Evolutionary conservation across 2,329 filamentous ascomycete genomes (phyloP), one percentile per base, ranked within the genome.

Genomic region (Penicillium sp.): DNA sequence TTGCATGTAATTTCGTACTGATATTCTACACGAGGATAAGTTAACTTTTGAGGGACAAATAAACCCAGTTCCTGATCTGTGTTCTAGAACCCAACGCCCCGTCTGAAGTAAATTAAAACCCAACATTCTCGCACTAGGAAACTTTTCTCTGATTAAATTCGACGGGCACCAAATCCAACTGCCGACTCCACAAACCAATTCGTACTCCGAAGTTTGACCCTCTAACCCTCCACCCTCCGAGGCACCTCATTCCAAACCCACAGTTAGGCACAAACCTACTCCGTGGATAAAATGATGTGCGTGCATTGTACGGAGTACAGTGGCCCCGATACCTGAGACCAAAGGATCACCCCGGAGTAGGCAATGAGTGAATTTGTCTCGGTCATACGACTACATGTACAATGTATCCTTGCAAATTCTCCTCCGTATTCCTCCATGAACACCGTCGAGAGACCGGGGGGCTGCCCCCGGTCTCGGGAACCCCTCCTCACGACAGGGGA

Each of bases 61-160:
- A 41, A 17, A 23, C 15, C 9, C 15, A 37, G 2, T n/a, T 29
- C 21, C 48, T 29, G 27, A 27, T 21, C 4, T n/a, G 25, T n/a
- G 40, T 40, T 57, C 49, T 47, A 53, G 50, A 57, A 53, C 35
- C n/a, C 35, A 33, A 19, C 21, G n/a, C 46, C 53, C 29, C 29
- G 48, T 52, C 40, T 41, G 49, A 53, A 43, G 33, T 57, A 53
- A 41, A 57, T 57, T 53, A 57, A 56, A 7, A 13, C 31, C 10
- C 4, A 27, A 10, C 10, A 21, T 35, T 19, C 33, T 13, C 29
- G 19, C 13, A 31, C 25, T 21, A 33, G 50, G 21, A 27, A 56
- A 51, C 19, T 41, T 33, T 51, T 10, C 7, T 51, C 6, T 29
- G 13, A 56, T 56, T 56, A 51, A 56, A 50, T 19, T 37, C 47